Evolutionary conservation across 2,329 filamentous ascomycete genomes (phyloP).

Genomic region (Grosmannia huntii): DNA sequence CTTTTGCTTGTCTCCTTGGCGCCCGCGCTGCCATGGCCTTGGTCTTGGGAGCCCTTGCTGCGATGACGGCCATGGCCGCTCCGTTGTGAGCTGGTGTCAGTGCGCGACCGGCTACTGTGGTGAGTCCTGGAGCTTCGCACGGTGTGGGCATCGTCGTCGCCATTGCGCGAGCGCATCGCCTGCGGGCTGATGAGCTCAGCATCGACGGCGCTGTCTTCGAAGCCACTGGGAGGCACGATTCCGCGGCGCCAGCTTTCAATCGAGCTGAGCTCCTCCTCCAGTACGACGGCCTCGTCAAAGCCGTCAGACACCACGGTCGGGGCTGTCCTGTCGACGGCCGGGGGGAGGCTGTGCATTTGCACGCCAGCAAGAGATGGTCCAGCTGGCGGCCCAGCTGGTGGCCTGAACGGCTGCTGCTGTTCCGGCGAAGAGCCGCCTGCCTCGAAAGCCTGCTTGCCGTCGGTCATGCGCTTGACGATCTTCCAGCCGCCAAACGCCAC

Average conservation of each 20-base stretch:
- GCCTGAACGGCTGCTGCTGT: neutral
- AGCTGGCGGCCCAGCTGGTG: too few species aligned
- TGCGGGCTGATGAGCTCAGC: slow-evolving; percentile 45
- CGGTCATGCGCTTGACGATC: slow-evolving; percentile 76
- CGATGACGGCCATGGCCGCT: slow-evolving; percentile 13
- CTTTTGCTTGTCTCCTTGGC: slow-evolving; percentile 12
- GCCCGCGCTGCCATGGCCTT: slow-evolving; percentile 4
- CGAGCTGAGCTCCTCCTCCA: slow-evolving; percentile 44
- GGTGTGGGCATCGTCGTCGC: slow-evolving; percentile 17
- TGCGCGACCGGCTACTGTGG: slow-evolving; percentile 14
- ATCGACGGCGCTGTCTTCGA: slow-evolving; percentile 29
- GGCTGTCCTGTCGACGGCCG: slow-evolving; percentile 12
- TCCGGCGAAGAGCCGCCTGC: neutral
- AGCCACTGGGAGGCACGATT: slow-evolving; percentile 30
- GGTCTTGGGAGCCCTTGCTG: slow-evolving; percentile 8
- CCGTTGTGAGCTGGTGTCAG: slow-evolving; percentile 15
- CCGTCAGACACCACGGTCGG: slow-evolving; percentile 6
- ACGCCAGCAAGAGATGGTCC: neutral
- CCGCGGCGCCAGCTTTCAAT: slow-evolving; percentile 49
- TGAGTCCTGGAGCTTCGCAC: slow-evolving; percentile 19
- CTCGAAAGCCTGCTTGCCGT: slow-evolving; percentile 17
- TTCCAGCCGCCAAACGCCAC: slow-evolving; percentile 96
- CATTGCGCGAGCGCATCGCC: slow-evolving; percentile 33
- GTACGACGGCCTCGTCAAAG: slow-evolving; percentile 42
- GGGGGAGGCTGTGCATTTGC: too few species aligned